phyloP scores from a whole-genome alignment of 345 rosid genomes.

The Lepidium didymum region DNA sequence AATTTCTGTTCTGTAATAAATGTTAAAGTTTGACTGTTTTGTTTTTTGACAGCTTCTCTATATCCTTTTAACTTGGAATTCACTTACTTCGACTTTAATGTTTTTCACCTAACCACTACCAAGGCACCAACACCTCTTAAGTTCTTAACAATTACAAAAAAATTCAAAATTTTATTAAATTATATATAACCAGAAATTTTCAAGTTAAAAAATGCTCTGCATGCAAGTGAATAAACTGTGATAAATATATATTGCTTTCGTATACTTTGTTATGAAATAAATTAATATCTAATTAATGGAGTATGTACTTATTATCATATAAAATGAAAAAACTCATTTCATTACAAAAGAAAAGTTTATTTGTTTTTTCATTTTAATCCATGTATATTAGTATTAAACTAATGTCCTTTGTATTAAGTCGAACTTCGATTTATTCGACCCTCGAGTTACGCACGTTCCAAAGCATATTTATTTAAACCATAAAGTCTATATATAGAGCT shows the following conservation, averaged over 20 bases:
- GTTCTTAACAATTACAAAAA: neutral
- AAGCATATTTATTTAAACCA: neutral
- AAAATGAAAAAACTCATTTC: neutral
- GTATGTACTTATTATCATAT: no score
- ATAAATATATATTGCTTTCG: neutral
- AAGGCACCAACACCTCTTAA: neutral
- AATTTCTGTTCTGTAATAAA: neutral
- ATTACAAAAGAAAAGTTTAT: no score
- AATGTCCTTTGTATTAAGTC: neutral
- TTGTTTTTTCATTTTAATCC: neutral
- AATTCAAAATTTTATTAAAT: no score
- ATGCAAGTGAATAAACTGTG: neutral
- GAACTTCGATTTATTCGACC: neutral
- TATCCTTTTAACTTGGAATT: slow-evolving; percentile 11
- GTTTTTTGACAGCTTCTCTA: neutral
- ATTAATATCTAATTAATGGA: no score
- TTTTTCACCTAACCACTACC: slow-evolving; percentile 16
- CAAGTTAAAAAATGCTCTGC: neutral
- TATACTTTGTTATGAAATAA: neutral
- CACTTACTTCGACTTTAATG: slow-evolving; percentile 12
- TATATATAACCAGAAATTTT: neutral
- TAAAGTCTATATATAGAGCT: neutral
- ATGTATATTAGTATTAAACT: neutral
- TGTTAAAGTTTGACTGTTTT: slow-evolving; percentile 9
- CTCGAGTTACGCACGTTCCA: neutral